Base-by-base conservation (phyloP, 139 green algal species). In the Bryopsis sp. region DNA sequence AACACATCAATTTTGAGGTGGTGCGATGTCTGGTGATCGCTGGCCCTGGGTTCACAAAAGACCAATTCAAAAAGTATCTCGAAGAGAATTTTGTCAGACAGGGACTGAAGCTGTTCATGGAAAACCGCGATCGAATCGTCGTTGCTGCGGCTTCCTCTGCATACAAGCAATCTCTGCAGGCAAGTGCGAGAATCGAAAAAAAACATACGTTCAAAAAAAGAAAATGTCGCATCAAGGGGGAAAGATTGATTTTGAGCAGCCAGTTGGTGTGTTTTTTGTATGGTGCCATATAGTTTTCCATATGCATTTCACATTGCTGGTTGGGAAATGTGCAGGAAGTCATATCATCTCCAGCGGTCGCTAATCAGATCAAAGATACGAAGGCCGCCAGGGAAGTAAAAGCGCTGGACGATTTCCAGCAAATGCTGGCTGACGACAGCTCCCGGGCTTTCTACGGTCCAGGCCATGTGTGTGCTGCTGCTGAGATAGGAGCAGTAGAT, bases 11-110 rank as follows among this genome's bases (percentile, higher is more conserved):
- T 84, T 97, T 92, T 75, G 71, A 67, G 0, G 71, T 95, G 1
- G 84, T 97, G 39, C 88, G 89, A 60, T 98, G 93, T 73, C 78
- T 98, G 19, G 84, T 98, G 8, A 88, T 98, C 24, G 93, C 93
- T 26, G 92, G 91, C 1, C 93, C 93, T 5, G 93, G 93, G 5
- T 98, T 98, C 75, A 82, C 84, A 11, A 97, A 98, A 78, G 92
- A 98, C 66, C 58, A 78, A 58, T 89, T 97, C 68, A 80, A 81
- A 29, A 74, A 85, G 70, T 91, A 84, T 69, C 64, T 98, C 61
- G 76, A 89, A 2, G 70, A 65, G 46, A 84, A 95, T 67, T 82
- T 81, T 2, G 75, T 87, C 31, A 58, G 75, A 47, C 39, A 72
- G 26, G 84, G 94, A n/a, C 38, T 89, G 43, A 83, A 82, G 74